Evolutionary conservation across 225 moss, liverwort and hornwort genomes (phyloP).

Genomic region (Climacium dendroides): DNA sequence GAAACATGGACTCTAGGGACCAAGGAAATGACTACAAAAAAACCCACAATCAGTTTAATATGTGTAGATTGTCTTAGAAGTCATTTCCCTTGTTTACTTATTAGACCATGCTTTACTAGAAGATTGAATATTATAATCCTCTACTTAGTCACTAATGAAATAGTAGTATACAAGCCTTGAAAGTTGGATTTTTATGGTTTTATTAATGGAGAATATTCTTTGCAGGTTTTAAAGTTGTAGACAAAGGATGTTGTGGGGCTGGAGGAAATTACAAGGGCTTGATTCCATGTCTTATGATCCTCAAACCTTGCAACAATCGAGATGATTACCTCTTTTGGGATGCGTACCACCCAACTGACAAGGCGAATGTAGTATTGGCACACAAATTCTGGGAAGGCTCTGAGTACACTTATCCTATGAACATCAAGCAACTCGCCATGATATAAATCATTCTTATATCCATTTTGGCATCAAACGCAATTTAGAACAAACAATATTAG

Average conservation of each 20-base stretch:
- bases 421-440: not conserved
- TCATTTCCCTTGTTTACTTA: not conserved
- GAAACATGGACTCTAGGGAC: not conserved
- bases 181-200: not conserved
- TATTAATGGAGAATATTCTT: not conserved
- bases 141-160: too few relatives aligned
- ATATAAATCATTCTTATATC: not conserved
- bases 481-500: not conserved
- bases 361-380: constrained; percentile 26
- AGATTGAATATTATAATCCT: not conserved
- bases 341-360: constrained; percentile 60
- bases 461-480: not conserved
- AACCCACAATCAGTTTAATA: not conserved
- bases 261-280: constrained; percentile 30
- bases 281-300: constrained; percentile 6
- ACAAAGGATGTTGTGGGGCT: constrained; percentile 38
- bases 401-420: not conserved
- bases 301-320: constrained; percentile 17
- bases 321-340: constrained; percentile 62
- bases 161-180: not conserved
- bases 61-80: not conserved
- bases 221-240: constrained; percentile 26
- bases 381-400: not conserved
- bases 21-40: accelerated
- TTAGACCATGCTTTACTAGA: too few relatives aligned